phyloP scores from a whole-genome alignment of 2,329 filamentous ascomycete genomes.

The Paraphaeosphaeria minitans region DNA sequence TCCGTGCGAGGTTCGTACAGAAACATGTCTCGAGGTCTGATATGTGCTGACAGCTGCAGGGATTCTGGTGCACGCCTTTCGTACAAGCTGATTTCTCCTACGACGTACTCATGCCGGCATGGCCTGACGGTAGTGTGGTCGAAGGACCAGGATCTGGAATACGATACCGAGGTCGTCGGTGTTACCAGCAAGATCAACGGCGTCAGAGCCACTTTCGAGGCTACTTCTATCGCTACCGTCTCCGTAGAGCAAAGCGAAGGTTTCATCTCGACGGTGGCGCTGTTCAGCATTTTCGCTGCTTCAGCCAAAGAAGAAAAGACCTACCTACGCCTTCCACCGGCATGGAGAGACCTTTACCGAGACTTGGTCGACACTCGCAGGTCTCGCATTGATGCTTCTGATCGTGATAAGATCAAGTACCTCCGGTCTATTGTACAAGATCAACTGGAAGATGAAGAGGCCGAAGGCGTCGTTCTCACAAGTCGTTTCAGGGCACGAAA shows the following conservation, averaged over 20 bases:
- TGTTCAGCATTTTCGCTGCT: slow-evolving; percentile 81
- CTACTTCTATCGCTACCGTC: slow-evolving; percentile 74
- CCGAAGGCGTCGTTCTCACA: slow-evolving; percentile 68
- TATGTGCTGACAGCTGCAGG: slow-evolving; percentile 41
- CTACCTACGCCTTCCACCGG: slow-evolving; percentile 74
- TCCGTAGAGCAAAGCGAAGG: slow-evolving; percentile 83
- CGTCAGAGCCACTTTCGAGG: slow-evolving; percentile 66
- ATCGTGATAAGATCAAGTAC: slow-evolving; percentile 70
- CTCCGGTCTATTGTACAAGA: slow-evolving; percentile 73
- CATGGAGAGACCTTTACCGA: slow-evolving; percentile 84
- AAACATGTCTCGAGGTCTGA: background rate
- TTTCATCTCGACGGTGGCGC: slow-evolving; percentile 77
- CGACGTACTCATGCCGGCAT: slow-evolving; percentile 76
- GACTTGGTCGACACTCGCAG: slow-evolving; percentile 77
- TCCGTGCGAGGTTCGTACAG: slow-evolving; percentile 69
- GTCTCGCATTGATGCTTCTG: slow-evolving; percentile 69
- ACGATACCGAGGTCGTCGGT: slow-evolving; percentile 49
- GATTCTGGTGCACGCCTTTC: slow-evolving; percentile 71
- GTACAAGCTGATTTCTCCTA: slow-evolving; percentile 73
- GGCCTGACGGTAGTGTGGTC: slow-evolving; percentile 78
- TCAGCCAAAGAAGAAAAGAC: slow-evolving; percentile 85
- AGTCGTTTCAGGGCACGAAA: slow-evolving; percentile 68
- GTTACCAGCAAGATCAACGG: slow-evolving; percentile 54
- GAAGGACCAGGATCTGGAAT: slow-evolving; percentile 66
- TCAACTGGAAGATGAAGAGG: slow-evolving; percentile 62